phyloP scores from a whole-genome alignment of 495 filamentous ascomycete species.

The Cryomyces minteri region DNA sequence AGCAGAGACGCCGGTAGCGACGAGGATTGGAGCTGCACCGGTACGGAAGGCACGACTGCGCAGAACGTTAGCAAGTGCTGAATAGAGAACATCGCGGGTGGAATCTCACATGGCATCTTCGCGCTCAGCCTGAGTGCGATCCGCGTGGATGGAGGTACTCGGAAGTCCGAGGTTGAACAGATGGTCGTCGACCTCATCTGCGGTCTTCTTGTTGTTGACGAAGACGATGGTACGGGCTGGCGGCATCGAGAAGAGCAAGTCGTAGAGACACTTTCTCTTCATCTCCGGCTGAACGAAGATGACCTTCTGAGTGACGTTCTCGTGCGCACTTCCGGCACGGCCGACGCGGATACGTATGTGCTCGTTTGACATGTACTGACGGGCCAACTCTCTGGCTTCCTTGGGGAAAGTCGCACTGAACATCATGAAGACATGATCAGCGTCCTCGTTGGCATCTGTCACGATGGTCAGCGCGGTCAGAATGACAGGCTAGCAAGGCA shows the following conservation, averaged over 20 bases:
- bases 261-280: conserved; percentile 55
- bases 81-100: neutral
- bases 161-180: conserved; percentile 65
- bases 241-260: conserved; percentile 46
- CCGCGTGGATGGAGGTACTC: conserved; percentile 67
- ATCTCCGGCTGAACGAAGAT: conserved; percentile 36
- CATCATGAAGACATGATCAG: conserved; percentile 70
- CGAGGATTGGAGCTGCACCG: conserved; percentile 56
- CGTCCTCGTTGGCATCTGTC: conserved; percentile 49
- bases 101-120: conserved; percentile 75
- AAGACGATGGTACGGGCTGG: conserved; percentile 81
- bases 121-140: conserved; percentile 78
- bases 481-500: neutral
- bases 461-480: neutral
- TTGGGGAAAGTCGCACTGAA: conserved; percentile 90
- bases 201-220: conserved; percentile 57
- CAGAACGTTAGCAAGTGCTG: conserved; percentile 9
- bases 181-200: conserved; percentile 72
- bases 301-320: conserved; percentile 61
- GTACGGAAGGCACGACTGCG: conserved; percentile 56
- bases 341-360: conserved; percentile 70
- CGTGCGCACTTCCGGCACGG: conserved; percentile 60
- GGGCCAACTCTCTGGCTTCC: conserved; percentile 53
- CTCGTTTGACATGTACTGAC: conserved; percentile 47
- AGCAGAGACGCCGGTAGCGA: conserved; percentile 69